Conservation (phyloP, 2,329 filamentous ascomycete genomes). For the Raffaelea arxii region DNA sequence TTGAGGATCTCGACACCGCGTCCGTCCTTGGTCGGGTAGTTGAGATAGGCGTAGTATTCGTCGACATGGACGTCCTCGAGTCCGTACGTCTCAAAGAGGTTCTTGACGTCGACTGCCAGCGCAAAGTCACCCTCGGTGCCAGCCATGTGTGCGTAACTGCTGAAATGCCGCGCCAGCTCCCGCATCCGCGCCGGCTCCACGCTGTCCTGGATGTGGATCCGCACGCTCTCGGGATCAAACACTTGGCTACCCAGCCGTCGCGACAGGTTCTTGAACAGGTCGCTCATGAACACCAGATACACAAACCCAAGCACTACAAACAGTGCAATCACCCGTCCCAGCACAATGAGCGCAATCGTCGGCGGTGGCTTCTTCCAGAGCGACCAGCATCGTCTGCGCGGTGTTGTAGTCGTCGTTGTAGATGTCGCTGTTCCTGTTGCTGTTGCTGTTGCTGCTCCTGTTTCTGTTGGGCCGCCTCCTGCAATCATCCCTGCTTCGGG, state of each 20-base stretch:
- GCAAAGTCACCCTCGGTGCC: slow-evolving; percentile 91
- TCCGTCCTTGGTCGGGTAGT: slow-evolving; percentile 73
- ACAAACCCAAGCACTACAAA: slow-evolving; percentile 67
- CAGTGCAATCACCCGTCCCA: slow-evolving; percentile 66
- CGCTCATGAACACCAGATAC: slow-evolving; percentile 78
- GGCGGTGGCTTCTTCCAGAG: slow-evolving; percentile 27
- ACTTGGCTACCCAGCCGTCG: slow-evolving; percentile 56
- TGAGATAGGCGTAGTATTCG: slow-evolving; percentile 81
- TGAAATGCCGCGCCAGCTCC: slow-evolving; percentile 67
- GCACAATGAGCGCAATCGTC: slow-evolving; percentile 44
- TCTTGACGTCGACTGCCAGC: slow-evolving; percentile 74
- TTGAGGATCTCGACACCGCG: slow-evolving; percentile 73
- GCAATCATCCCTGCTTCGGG: no score
- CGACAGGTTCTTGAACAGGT: slow-evolving; percentile 62
- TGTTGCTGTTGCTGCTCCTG: background rate
- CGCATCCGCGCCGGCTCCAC: slow-evolving; percentile 62
- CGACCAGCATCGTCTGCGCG: slow-evolving; percentile 10
- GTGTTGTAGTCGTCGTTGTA: slow-evolving; percentile 8
- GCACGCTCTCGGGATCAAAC: slow-evolving; percentile 77
- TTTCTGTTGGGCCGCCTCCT: background rate
- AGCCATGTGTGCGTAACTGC: slow-evolving; percentile 78
- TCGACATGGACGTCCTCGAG: slow-evolving; percentile 71
- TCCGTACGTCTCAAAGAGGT: slow-evolving; percentile 59
- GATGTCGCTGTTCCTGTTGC: slow-evolving; percentile 1
- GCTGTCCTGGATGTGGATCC: slow-evolving; percentile 61